phyloP scores from a whole-genome alignment of 306 rosid species.

The peach (Prunus persica) region DNA sequence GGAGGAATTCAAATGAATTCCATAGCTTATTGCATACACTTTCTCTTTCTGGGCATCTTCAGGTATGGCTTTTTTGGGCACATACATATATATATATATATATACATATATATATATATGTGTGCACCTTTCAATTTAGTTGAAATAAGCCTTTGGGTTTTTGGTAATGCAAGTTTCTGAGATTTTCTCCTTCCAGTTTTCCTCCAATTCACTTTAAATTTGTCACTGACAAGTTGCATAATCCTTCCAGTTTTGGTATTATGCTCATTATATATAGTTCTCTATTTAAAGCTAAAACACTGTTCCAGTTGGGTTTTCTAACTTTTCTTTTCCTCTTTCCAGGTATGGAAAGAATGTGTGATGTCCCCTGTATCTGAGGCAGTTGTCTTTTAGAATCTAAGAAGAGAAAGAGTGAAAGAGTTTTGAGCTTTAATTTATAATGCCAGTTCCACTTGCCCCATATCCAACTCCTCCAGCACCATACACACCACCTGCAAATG shows the following conservation, averaged over 20 bases:
- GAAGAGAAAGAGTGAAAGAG: constrained; percentile 14
- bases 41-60: constrained; percentile 28
- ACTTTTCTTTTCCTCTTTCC: constrained; percentile 32
- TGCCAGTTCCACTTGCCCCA: constrained; percentile 99
- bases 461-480: constrained; percentile 81
- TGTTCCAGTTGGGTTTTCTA: constrained; percentile 9
- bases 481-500: constrained; percentile 72
- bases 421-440: constrained; percentile 39
- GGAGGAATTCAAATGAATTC: constrained; percentile 4
- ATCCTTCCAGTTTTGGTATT: too few species aligned
- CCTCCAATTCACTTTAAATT: background rate
- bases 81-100: background rate
- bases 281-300: constrained; percentile 2
- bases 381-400: constrained; percentile 35
- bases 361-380: constrained; percentile 22
- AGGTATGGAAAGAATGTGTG: constrained; percentile 35
- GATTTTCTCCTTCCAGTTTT: background rate
- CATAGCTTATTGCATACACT: constrained; percentile 5
- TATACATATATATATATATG: background rate
- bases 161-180: constrained; percentile 7
- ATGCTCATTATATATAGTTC: too few species aligned
- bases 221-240: too few species aligned
- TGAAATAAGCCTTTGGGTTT: background rate
- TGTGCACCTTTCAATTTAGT: background rate
- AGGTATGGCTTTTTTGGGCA: constrained; percentile 6